Evolutionary conservation across 1,284 basidiomycete species (phyloP).

Genomic region (Microbotryomycetes sp.): DNA sequence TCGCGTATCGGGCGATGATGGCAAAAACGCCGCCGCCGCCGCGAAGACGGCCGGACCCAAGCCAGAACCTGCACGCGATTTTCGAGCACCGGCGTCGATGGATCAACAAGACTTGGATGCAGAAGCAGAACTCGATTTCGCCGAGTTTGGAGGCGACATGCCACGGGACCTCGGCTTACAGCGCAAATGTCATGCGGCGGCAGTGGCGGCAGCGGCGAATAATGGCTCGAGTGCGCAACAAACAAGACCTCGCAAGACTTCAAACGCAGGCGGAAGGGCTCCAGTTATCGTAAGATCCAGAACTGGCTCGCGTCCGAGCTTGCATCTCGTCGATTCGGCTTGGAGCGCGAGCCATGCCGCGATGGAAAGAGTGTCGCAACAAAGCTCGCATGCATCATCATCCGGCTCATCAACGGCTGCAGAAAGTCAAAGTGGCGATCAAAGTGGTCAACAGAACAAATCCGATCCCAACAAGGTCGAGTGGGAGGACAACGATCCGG

Average conservation of each 20-base stretch:
- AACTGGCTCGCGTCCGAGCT: neutral
- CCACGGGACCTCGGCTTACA: neutral
- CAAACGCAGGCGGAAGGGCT: neutral
- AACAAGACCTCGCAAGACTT: neutral
- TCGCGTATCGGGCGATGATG: too few species aligned
- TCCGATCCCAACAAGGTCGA: conserved; percentile 47
- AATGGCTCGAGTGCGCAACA: neutral
- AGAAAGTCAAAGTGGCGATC: neutral
- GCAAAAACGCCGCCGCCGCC: neutral
- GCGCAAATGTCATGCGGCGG: neutral
- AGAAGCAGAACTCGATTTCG: conserved; percentile 8
- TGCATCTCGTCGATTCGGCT: conserved; percentile 12
- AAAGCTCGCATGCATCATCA: neutral
- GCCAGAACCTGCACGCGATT: neutral
- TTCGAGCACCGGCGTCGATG: neutral
- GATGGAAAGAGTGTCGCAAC: neutral
- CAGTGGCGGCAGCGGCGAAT: neutral
- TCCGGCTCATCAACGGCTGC: neutral
- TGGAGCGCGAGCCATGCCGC: conserved; percentile 3
- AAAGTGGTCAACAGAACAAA: neutral
- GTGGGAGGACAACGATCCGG: conserved; percentile 51
- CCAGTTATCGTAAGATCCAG: neutral
- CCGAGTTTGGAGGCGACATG: conserved; percentile 9
- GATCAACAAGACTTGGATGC: neutral
- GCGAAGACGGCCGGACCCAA: neutral